Evolutionary conservation across 2,329 filamentous ascomycete genomes (phyloP).

Genomic region (Calycina herbarum): DNA sequence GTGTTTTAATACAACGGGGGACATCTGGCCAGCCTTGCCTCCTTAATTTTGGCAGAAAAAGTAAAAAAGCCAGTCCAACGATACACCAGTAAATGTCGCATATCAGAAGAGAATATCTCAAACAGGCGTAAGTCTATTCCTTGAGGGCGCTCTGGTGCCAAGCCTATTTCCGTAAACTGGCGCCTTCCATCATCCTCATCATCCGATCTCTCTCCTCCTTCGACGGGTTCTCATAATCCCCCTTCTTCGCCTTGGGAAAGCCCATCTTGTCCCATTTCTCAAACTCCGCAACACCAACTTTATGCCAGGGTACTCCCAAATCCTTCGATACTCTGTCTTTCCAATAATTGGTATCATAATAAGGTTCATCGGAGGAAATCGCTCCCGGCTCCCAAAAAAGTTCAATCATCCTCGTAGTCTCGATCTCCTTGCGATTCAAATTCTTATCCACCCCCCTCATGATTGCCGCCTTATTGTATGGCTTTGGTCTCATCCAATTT

Average conservation of each 20-base stretch:
- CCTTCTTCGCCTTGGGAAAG: conserved; percentile 22
- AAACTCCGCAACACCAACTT: conserved; percentile 19
- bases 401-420: conserved; percentile 17
- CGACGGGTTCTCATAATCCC: conserved; percentile 21
- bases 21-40: too few species aligned
- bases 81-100: too few species aligned
- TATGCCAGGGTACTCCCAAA: conserved; percentile 22
- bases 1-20: too few species aligned
- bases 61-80: too few species aligned
- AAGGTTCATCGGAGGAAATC: not conserved
- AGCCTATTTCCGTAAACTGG: not conserved
- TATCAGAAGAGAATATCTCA: too few species aligned
- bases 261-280: conserved; percentile 24
- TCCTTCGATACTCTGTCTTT: conserved; percentile 25
- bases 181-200: conserved; percentile 6
- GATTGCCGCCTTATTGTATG: conserved; percentile 19
- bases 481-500: conserved; percentile 18
- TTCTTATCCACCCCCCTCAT: conserved; percentile 17
- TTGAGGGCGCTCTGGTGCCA: not conserved
- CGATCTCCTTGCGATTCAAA: not conserved
- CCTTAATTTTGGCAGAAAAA: too few species aligned
- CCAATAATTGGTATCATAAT: conserved; percentile 3
- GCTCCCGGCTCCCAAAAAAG: conserved; percentile 24
- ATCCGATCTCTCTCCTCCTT: conserved; percentile 17
- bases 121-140: too few species aligned